Evolutionary conservation across 2,329 filamentous ascomycete species (phyloP).

Genomic region (Penicillium capsulatum): DNA sequence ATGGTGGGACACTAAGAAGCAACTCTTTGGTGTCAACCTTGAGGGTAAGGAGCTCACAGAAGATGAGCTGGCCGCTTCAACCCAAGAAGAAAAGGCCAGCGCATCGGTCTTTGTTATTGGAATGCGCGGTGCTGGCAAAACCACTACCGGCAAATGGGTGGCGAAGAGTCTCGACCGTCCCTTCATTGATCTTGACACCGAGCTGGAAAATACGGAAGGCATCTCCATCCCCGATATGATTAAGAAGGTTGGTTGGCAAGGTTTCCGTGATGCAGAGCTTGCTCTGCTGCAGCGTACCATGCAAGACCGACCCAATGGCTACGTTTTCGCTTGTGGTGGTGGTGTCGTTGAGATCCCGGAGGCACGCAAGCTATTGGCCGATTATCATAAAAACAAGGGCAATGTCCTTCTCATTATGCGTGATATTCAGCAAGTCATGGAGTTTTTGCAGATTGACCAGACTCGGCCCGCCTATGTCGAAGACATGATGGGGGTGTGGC

Average conservation of each 20-base stretch:
- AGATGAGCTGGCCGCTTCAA: slow-evolving; percentile 35
- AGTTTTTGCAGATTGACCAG: slow-evolving; percentile 84
- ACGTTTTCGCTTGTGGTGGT: slow-evolving; percentile 90
- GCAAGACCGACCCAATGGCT: slow-evolving; percentile 66
- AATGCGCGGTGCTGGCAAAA: slow-evolving; percentile 96
- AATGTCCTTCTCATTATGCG: slow-evolving; percentile 83
- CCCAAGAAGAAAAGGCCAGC: slow-evolving; percentile 37
- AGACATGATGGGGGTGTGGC: slow-evolving; percentile 86
- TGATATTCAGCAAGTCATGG: slow-evolving; percentile 80
- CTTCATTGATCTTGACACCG: slow-evolving; percentile 81
- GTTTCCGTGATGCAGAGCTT: slow-evolving; percentile 76
- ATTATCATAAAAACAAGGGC: slow-evolving; percentile 71
- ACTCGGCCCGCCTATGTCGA: slow-evolving; percentile 87
- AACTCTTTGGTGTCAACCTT: slow-evolving; percentile 71
- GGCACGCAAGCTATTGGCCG: slow-evolving; percentile 68
- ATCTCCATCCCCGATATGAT: slow-evolving; percentile 85
- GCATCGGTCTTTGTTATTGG: slow-evolving; percentile 89
- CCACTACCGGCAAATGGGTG: slow-evolving; percentile 85
- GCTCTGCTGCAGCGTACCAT: slow-evolving; percentile 69
- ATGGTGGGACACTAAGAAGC: slow-evolving; percentile 89
- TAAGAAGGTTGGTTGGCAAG: slow-evolving; percentile 74
- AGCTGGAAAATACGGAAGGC: slow-evolving; percentile 70
- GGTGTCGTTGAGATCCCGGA: slow-evolving; percentile 84
- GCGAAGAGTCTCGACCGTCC: slow-evolving; percentile 69
- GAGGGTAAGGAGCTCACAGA: slow-evolving; percentile 63